A percentile compares a stretch with the other conserved stretches of the same genome.
phyloP scores from a whole-genome alignment of 495 filamentous ascomycete genomes.

The Evernia prunastri region DNA sequence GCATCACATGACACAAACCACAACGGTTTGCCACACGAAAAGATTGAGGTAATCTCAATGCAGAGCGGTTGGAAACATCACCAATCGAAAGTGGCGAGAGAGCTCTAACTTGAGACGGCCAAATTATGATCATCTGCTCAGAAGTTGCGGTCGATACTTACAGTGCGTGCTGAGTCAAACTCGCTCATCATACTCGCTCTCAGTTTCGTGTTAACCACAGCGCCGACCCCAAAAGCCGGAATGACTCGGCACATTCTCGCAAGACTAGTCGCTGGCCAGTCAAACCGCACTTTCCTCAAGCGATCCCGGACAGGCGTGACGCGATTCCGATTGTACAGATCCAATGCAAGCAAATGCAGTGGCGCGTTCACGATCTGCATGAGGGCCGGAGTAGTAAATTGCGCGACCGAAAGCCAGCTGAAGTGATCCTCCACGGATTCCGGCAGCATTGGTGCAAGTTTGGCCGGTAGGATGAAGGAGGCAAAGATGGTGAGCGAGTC shows the following conservation, averaged over 20 bases:
- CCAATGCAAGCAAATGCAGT: neutral
- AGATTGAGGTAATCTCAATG: neutral
- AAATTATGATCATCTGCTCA: neutral
- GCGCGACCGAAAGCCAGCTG: neutral
- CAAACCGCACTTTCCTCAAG: neutral
- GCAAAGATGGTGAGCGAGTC: slow-evolving; percentile 37
- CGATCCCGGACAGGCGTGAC: neutral
- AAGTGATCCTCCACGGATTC: neutral
- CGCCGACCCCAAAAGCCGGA: neutral
- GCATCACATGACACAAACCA: neutral
- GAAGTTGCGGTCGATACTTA: neutral
- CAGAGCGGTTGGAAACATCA: neutral
- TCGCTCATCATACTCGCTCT: neutral
- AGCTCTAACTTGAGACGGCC: neutral
- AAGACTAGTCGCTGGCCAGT: neutral
- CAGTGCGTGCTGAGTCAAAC: neutral
- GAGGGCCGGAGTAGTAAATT: neutral
- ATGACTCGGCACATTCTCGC: neutral
- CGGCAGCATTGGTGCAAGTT: neutral
- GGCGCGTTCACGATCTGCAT: neutral
- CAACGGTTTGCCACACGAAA: neutral
- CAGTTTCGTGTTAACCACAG: neutral
- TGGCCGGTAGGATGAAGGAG: slow-evolving; percentile 30
- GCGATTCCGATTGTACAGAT: neutral
- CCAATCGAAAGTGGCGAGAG: neutral